Evolutionary conservation across 1,284 basidiomycete species (phyloP).

Genomic region (Moniliella sp.): DNA sequence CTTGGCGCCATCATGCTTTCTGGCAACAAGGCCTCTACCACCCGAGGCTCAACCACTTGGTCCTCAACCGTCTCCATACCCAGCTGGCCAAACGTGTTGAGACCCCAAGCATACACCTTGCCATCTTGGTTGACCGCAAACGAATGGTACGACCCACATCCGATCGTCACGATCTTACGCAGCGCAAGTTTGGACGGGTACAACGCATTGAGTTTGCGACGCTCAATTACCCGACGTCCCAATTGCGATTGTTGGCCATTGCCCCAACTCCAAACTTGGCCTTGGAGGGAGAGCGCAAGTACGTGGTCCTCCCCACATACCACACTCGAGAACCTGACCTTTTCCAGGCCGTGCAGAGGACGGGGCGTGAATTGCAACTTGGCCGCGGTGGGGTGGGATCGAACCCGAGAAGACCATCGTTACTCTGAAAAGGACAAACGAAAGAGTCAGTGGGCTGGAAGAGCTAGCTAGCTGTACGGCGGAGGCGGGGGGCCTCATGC

Average conservation of each 20-base stretch:
- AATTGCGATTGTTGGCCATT: slow-evolving; percentile 68
- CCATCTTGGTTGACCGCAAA: slow-evolving; percentile 68
- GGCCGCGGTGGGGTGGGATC: slow-evolving; percentile 39
- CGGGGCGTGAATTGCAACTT: slow-evolving; percentile 21
- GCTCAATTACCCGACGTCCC: slow-evolving; percentile 40
- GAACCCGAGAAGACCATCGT: slow-evolving; percentile 68
- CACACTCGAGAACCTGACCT: slow-evolving; percentile 48
- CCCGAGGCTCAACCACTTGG: slow-evolving; percentile 48
- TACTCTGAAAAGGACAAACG: slow-evolving; percentile 35
- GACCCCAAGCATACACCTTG: slow-evolving; percentile 69
- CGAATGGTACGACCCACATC: slow-evolving; percentile 61
- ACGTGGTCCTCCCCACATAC: slow-evolving; percentile 68
- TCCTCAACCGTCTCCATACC: slow-evolving; percentile 40
- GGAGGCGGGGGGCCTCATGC: slow-evolving; percentile 2
- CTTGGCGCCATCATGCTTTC: slow-evolving; percentile 12
- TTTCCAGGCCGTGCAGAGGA: slow-evolving; percentile 34
- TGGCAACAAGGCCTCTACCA: slow-evolving; percentile 44
- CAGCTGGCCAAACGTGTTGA: slow-evolving; percentile 56
- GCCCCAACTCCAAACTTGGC: slow-evolving; percentile 56
- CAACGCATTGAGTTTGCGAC: slow-evolving; percentile 61
- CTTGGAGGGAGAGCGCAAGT: slow-evolving; percentile 59
- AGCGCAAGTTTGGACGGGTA: slow-evolving; percentile 51
- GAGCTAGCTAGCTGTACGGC: too few species aligned
- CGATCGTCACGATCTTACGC: slow-evolving; percentile 52
- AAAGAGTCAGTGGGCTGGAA: background rate